Evolutionary conservation across 2,329 filamentous ascomycete genomes (phyloP).

Genomic region (Aspergillus hiratsukae): DNA sequence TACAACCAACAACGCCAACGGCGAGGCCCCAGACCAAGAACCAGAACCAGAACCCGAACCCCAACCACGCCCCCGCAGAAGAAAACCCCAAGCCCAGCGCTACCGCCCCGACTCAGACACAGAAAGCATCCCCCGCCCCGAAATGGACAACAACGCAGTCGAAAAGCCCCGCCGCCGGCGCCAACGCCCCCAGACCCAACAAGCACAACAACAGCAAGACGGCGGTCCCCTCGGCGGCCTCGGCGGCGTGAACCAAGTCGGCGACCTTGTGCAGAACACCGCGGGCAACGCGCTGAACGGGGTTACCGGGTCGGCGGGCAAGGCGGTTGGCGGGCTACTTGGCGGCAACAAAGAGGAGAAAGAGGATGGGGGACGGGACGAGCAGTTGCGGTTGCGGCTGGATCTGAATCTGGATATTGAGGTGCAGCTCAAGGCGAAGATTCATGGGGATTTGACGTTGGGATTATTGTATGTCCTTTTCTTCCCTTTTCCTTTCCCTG

Average conservation of each 20-base stretch:
- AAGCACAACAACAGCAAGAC: conserved; percentile 40
- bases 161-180: conserved; percentile 52
- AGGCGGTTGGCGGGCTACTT: conserved; percentile 38
- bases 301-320: conserved; percentile 37
- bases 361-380: conserved; percentile 46
- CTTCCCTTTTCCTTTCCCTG: background rate
- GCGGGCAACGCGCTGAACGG: conserved; percentile 45
- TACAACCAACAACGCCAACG: no score
- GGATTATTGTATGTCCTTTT: conserved; percentile 63
- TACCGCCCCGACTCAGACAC: no score
- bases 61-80: conserved; percentile 12
- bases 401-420: conserved; percentile 79
- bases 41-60: conserved; percentile 38
- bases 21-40: no score
- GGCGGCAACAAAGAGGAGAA: conserved; percentile 39
- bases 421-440: conserved; percentile 79
- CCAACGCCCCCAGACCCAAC: conserved; percentile 42
- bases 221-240: conserved; percentile 44
- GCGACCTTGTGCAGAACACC: conserved; percentile 50
- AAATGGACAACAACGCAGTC: conserved; percentile 23
- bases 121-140: conserved; percentile 9
- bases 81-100: no score
- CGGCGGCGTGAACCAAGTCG: conserved; percentile 54
- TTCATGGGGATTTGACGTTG: conserved; percentile 77
- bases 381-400: conserved; percentile 66